Conservation (phyloP, 768 basidiomycete genomes). For the Phylloporus rhodoxanthus region DNA sequence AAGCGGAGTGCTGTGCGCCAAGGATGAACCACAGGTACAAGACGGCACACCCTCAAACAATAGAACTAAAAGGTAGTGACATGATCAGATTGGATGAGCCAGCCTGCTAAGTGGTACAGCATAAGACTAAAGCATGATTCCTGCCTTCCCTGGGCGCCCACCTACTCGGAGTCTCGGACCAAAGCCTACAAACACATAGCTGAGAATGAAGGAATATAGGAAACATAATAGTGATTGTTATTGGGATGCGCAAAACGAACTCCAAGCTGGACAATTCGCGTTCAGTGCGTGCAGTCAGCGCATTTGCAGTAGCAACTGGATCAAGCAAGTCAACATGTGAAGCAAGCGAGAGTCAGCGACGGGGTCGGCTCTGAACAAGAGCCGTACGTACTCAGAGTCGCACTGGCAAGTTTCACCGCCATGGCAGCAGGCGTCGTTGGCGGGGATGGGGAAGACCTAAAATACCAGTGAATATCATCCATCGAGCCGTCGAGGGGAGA, state of each 20-base stretch:
- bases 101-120: too few species aligned
- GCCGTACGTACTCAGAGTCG: slow-evolving; percentile 1
- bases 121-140: too few species aligned
- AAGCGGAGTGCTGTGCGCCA: too few species aligned
- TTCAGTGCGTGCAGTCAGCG: slow-evolving; percentile 17
- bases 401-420: slow-evolving; percentile 7
- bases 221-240: not conserved
- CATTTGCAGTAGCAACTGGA: slow-evolving; percentile 17
- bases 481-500: not conserved
- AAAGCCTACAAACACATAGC: not conserved
- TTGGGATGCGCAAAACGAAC: too few species aligned
- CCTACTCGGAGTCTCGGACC: too few species aligned
- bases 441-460: slow-evolving; percentile 6
- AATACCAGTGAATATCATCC: not conserved
- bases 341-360: not conserved
- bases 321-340: too few species aligned
- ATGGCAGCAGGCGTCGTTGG: slow-evolving; percentile 19
- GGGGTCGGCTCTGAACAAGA: not conserved
- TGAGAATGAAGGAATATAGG: not conserved
- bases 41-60: not conserved
- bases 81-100: not conserved
- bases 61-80: not conserved
- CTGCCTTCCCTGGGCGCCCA: not conserved
- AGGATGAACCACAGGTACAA: too few species aligned
- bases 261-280: not conserved